Conservation (phyloP, 2,329 filamentous ascomycete species). For the Fusarium euwallaceae region DNA sequence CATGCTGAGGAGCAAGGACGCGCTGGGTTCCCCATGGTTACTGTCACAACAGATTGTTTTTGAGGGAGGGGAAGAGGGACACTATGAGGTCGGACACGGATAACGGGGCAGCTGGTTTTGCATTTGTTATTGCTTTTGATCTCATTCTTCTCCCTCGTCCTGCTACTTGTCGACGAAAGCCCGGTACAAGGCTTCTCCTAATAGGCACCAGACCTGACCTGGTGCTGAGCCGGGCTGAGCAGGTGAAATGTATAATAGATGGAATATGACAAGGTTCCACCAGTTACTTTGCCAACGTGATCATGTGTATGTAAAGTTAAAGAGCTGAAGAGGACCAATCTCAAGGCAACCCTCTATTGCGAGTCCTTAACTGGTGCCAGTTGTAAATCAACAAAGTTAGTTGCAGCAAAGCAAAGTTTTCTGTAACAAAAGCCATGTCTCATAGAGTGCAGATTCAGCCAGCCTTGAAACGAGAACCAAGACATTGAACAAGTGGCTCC, state of each 20-base stretch:
- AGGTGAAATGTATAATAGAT: slow-evolving; percentile 39
- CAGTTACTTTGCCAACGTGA: background rate
- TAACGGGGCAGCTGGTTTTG: slow-evolving; percentile 44
- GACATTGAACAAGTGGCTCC: background rate
- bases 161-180: slow-evolving; percentile 4
- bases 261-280: slow-evolving; percentile 33
- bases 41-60: slow-evolving; percentile 42
- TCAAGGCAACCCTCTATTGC: background rate
- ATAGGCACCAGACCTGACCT: background rate
- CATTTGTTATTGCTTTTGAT: slow-evolving; percentile 42
- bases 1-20: slow-evolving; percentile 22
- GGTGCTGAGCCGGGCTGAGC: background rate
- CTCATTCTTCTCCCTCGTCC: slow-evolving; percentile 29
- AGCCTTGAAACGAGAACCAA: background rate
- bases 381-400: background rate
- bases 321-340: background rate
- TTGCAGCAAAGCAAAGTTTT: background rate
- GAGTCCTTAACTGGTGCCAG: background rate
- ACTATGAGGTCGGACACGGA: slow-evolving; percentile 27
- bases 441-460: background rate
- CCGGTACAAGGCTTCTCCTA: background rate
- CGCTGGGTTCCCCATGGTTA: slow-evolving; percentile 26
- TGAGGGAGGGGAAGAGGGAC: slow-evolving; percentile 26
- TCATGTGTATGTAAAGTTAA: background rate
- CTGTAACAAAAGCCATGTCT: background rate